Conservation (phyloP, 2,329 filamentous ascomycete genomes). For the Botrytis galanthina region DNA sequence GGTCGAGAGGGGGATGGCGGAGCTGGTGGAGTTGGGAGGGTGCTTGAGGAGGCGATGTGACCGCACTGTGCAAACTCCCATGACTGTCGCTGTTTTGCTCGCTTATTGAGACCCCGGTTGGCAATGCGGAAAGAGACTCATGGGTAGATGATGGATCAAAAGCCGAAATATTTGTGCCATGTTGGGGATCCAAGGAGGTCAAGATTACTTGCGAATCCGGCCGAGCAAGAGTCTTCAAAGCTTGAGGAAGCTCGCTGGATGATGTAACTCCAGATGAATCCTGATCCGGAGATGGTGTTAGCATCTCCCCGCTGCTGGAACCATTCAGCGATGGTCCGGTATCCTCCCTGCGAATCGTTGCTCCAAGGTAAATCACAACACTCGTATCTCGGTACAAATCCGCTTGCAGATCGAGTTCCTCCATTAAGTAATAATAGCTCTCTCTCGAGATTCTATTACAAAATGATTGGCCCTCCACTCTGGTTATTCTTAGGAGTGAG, state of each 20-base stretch:
- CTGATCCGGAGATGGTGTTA: background rate
- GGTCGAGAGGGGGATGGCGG: background rate
- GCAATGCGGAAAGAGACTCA: too few species aligned
- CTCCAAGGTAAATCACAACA: background rate
- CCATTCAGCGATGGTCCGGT: fast-evolving
- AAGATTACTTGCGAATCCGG: fast-evolving
- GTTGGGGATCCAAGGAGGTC: fast-evolving
- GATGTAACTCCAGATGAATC: background rate
- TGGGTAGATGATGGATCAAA: too few species aligned
- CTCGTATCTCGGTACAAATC: background rate
- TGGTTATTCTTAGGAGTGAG: too few species aligned
- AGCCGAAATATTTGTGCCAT: background rate
- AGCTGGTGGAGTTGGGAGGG: fast-evolving
- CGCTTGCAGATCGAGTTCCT: background rate
- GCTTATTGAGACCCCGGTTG: fast-evolving
- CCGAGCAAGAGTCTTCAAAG: background rate
- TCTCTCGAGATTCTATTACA: too few species aligned
- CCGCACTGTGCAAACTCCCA: fast-evolving
- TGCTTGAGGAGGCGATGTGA: background rate
- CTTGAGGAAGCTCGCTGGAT: background rate
- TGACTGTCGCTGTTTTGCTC: background rate
- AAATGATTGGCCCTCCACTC: too few species aligned
- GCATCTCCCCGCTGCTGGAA: too few species aligned
- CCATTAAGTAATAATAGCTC: background rate
- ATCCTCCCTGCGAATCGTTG: background rate